Base-by-base conservation (phyloP, 345 rosid species). In the Citrus reticulata region DNA sequence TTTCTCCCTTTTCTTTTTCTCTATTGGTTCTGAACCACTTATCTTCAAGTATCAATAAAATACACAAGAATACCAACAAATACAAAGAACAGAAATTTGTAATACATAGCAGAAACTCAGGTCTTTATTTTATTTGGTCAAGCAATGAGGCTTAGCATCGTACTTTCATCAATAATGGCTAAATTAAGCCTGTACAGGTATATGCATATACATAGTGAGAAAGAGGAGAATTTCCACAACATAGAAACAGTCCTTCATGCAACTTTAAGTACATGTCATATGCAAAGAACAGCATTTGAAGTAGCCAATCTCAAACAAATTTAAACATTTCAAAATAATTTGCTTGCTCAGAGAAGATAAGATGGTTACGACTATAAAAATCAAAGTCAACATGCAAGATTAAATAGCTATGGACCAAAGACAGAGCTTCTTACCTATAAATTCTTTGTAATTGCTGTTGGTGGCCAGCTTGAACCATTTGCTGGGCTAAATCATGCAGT, bases 391-490 rank as follows among this genome's bases (percentile, higher is more conserved):
- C 62, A 55, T 2, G 59, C 25, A 70, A 24, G 29, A 51, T 40
- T 30, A 51, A 24, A 72, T 39, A 74, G 60, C 70, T 14, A 54
- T 57, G 67, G 72, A 62, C 9, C 35, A 71, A 73, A 77, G 75
- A 57, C 20, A 25, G 71, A 70, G 80, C 70, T 58, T 35, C 75
- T 84, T 84, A 94, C 99, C 90, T 86, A 82, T 94, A 96, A 82
- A 85, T 91, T 86, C 80, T 89, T 60, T 87, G 89, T 80, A 96
- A 77, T 77, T 90, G 92, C 74, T 91, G 97, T 58, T 91, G 93
- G 81, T 91, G 90, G 57, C 98, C 97, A 75, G 98, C 97, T 83
- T 87, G 95, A 84, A 94, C 89, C 99, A 96, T 94, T 87, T 94
- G 98, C 76, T 81, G 86, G 51, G 98, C 93, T 77, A 96, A 85